A percentile compares a stretch with the other conserved stretches of the same genome.
Conservation (phyloP, 2,329 filamentous ascomycete genomes). For the Lasiodiplodia theobromae region DNA sequence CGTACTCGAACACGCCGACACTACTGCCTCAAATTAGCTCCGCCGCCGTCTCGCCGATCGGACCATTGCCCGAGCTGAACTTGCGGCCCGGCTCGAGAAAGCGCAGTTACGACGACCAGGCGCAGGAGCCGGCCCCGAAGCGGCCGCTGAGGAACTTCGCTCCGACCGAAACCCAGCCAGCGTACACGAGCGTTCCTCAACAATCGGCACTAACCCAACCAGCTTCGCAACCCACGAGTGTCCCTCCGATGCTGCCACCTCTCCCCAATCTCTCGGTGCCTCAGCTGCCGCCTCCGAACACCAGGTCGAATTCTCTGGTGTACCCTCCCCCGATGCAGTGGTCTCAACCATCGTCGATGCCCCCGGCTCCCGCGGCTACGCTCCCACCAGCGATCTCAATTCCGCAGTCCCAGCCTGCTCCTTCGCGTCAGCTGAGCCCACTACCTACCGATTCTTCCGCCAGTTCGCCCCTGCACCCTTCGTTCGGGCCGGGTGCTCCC, state of each 20-base stretch:
- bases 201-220: conserved; percentile 12
- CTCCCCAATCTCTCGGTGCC: conserved; percentile 75
- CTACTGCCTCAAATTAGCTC: conserved; percentile 51
- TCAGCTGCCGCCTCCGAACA: conserved; percentile 47
- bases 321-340: conserved; percentile 68
- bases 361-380: conserved; percentile 40
- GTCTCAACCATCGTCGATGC: conserved; percentile 52
- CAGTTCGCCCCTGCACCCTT: conserved; percentile 74
- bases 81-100: conserved; percentile 56
- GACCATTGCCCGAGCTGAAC: conserved; percentile 50
- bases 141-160: conserved; percentile 39
- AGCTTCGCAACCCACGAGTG: conserved; percentile 39
- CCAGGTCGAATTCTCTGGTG: conserved; percentile 78
- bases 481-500: conserved; percentile 64
- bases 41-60: conserved; percentile 53
- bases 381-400: conserved; percentile 36
- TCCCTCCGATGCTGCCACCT: conserved; percentile 60
- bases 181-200: conserved; percentile 34
- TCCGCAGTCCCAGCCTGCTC: conserved; percentile 40
- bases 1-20: conserved; percentile 49
- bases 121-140: conserved; percentile 65
- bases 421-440: conserved; percentile 60
- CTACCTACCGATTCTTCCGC: conserved; percentile 59
- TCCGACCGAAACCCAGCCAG: conserved; percentile 12
- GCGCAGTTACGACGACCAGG: conserved; percentile 63